These are phyloP conservation scores for Aspergillus candidus DNA, from an alignment of 2,329 filamentous ascomycete genomes.

Conservation along the genomic window DNA sequence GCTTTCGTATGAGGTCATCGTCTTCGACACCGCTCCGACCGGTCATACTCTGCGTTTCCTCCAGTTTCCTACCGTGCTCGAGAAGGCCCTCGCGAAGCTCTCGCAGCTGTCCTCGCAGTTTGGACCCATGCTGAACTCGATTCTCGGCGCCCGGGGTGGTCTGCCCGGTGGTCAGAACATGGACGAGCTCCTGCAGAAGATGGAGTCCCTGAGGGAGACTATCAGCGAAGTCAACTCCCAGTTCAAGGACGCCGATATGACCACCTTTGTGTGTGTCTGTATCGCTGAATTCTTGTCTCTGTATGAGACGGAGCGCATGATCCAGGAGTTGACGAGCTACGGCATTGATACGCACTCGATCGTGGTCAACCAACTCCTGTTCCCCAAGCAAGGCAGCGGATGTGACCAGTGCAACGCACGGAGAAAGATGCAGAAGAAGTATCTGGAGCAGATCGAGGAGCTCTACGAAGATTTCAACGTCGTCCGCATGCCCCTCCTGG, in stretches of 20 bases:
- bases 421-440: conserved; percentile 98
- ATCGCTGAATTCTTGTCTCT: conserved; percentile 95
- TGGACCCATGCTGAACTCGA: conserved; percentile 88
- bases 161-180: conserved; percentile 91
- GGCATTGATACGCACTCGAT: conserved; percentile 95
- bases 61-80: conserved; percentile 94
- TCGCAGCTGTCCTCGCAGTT: conserved; percentile 92
- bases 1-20: conserved; percentile 96
- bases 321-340: conserved; percentile 91
- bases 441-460: conserved; percentile 96
- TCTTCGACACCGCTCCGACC: conserved; percentile 97
- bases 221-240: conserved; percentile 95
- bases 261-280: conserved; percentile 96
- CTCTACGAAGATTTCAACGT: conserved; percentile 99
- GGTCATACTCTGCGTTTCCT: conserved; percentile 98
- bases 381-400: conserved; percentile 74
- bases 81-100: conserved; percentile 96
- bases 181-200: conserved; percentile 86
- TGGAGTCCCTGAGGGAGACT: conserved; percentile 86
- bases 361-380: conserved; percentile 95
- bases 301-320: conserved; percentile 99
- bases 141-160: conserved; percentile 70
- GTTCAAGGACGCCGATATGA: conserved; percentile 94
- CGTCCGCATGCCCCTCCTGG: conserved; percentile 92
- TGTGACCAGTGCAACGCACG: conserved; percentile 95